These are phyloP conservation scores for Colletotrichum eleusines DNA, from an alignment of 2,329 filamentous ascomycete genomes.

Conservation along the genomic window DNA sequence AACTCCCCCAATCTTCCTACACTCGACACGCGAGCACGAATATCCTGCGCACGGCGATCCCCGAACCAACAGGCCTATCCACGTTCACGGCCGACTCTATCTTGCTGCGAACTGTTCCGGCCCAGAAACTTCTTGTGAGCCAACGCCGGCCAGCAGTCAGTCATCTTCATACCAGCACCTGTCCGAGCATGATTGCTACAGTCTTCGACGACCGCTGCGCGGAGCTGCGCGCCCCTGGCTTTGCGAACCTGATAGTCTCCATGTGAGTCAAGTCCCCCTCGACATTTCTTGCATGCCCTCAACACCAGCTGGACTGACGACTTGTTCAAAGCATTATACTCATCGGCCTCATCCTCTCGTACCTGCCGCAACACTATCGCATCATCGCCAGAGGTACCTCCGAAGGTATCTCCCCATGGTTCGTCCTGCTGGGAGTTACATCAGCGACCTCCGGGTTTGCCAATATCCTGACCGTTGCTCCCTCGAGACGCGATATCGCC, in stretches of 20 bases:
- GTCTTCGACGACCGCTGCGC: constrained; percentile 59
- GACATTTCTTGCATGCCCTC: too few relatives aligned
- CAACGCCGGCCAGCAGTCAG: background rate
- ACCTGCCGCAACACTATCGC: constrained; percentile 93
- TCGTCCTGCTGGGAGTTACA: constrained; percentile 92
- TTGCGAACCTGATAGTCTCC: constrained; percentile 67
- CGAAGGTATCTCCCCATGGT: constrained; percentile 95
- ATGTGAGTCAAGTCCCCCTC: constrained; percentile 57
- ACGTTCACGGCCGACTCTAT: constrained; percentile 6
- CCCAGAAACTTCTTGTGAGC: background rate
- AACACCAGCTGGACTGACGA: constrained; percentile 43
- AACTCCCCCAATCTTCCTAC: constrained; percentile 21
- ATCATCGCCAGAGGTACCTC: constrained; percentile 89
- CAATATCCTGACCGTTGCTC: constrained; percentile 91
- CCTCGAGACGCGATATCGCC: constrained; percentile 82
- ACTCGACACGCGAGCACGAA: constrained; percentile 17
- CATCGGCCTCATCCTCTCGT: constrained; percentile 89
- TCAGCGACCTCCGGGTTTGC: constrained; percentile 90
- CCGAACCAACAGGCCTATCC: background rate
- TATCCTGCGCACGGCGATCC: constrained; percentile 8
- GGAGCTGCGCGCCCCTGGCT: constrained; percentile 63
- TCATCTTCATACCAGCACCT: background rate
- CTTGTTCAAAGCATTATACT: constrained; percentile 73
- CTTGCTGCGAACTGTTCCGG: background rate
- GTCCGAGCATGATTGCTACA: constrained; percentile 26